These are phyloP conservation scores for Sugiyamaella valdiviana DNA, from an alignment of 805 yeast species.

Conservation along the genomic window DNA sequence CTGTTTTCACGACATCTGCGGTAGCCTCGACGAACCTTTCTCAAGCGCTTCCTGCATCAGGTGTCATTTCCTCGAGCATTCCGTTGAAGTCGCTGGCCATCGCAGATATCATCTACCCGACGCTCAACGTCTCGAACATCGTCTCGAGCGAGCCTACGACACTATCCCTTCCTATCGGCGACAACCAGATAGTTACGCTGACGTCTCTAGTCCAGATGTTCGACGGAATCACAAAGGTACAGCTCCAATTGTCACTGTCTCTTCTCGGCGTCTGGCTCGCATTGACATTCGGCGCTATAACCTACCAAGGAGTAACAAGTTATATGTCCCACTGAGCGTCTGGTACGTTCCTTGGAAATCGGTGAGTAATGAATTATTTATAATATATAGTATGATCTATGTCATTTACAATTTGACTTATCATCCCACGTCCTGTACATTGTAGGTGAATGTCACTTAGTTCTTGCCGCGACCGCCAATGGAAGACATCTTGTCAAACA, in stretches of 20 bases:
- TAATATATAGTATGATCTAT: neutral
- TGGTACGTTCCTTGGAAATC: neutral
- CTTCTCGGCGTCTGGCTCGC: slow-evolving; percentile 12
- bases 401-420: slow-evolving; percentile 22
- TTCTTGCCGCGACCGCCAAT: slow-evolving; percentile 37
- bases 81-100: neutral
- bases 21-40: neutral
- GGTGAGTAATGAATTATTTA: neutral
- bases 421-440: slow-evolving; percentile 84
- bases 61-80: neutral
- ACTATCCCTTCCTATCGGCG: neutral
- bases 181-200: neutral
- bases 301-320: neutral
- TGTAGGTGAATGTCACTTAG: slow-evolving; percentile 56
- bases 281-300: neutral
- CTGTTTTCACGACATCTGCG: neutral
- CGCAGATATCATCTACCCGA: neutral
- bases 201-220: neutral
- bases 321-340: neutral
- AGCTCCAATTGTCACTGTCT: slow-evolving; percentile 4
- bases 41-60: neutral
- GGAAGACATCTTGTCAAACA: slow-evolving; percentile 28
- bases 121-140: neutral
- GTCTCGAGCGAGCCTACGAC: neutral
- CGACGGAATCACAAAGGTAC: slow-evolving; percentile 4